These are phyloP conservation scores for Mycena capillaripes DNA, from an alignment of 768 basidiomycete genomes.

Conservation along the genomic window DNA sequence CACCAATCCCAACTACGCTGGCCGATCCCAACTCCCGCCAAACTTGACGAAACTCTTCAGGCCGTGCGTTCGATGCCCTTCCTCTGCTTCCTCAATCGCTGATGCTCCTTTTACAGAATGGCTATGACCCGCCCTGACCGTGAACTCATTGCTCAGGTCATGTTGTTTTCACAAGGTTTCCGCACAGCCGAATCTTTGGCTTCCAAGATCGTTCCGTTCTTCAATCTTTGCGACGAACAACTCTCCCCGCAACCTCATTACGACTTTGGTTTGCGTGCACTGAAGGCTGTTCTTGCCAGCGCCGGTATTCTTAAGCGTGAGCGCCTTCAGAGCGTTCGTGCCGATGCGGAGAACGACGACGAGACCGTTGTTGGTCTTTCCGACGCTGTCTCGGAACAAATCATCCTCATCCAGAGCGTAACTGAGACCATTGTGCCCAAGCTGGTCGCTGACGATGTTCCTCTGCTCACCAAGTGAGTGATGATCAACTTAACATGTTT, in stretches of 20 bases:
- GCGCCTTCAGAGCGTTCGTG: conserved; percentile 70
- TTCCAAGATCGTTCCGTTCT: conserved; percentile 98
- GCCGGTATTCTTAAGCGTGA: conserved; percentile 98
- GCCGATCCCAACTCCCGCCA: conserved; percentile 91
- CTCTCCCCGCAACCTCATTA: conserved; percentile 98
- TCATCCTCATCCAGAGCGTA: conserved; percentile 98
- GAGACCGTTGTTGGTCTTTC: conserved; percentile 70
- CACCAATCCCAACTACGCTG: conserved; percentile 98
- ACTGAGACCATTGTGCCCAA: conserved; percentile 99
- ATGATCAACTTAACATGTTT: neutral
- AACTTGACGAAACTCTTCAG: conserved; percentile 94
- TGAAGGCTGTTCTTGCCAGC: conserved; percentile 96
- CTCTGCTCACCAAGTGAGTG: conserved; percentile 88
- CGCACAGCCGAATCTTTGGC: conserved; percentile 97
- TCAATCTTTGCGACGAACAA: conserved; percentile 98
- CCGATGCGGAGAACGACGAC: conserved; percentile 52
- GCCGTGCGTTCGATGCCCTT: conserved; percentile 70
- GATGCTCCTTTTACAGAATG: conserved; percentile 70
- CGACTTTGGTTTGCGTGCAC: conserved; percentile 97
- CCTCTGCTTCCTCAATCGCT: neutral
- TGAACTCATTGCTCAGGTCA: conserved; percentile 98
- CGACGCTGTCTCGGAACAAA: conserved; percentile 87
- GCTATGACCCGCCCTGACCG: conserved; percentile 99
- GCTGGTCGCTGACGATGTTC: conserved; percentile 96
- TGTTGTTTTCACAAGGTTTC: conserved; percentile 99